These are phyloP conservation scores for Ogataea kodamae DNA, from an alignment of 805 yeast species.

Conservation along the genomic window DNA sequence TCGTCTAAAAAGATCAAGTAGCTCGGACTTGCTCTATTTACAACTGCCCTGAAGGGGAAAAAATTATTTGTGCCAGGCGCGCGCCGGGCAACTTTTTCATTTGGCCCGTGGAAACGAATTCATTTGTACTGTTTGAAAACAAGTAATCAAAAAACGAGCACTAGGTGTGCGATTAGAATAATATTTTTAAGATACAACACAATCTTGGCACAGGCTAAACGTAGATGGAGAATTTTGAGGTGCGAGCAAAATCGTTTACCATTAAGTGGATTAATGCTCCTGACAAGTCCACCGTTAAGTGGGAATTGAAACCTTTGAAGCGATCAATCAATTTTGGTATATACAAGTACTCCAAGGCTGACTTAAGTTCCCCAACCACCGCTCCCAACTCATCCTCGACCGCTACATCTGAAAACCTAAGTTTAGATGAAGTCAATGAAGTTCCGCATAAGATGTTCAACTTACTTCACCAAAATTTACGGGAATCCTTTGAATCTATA, in stretches of 20 bases:
- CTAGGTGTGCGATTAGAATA: conserved; percentile 3
- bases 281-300: conserved; percentile 59
- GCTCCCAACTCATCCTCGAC: conserved; percentile 17
- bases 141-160: conserved; percentile 2
- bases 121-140: conserved; percentile 6
- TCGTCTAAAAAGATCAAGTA: conserved; percentile 7
- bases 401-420: conserved; percentile 21
- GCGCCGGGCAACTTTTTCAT: conserved; percentile 1
- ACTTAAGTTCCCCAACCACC: conserved; percentile 11
- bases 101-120: conserved; percentile 3
- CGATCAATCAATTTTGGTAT: conserved; percentile 47
- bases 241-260: conserved; percentile 83
- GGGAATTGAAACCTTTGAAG: conserved; percentile 80
- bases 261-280: conserved; percentile 88
- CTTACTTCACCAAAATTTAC: conserved; percentile 17
- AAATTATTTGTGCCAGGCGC: conserved; percentile 2
- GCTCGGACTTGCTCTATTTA: not conserved
- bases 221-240: conserved; percentile 82
- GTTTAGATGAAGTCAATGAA: conserved; percentile 30
- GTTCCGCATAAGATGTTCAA: conserved; percentile 30
- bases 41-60: conserved; percentile 5
- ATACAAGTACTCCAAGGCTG: conserved; percentile 28
- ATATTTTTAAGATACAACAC: not conserved
- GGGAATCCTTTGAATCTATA: conserved; percentile 23
- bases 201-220: no score